Percentiles rank a stretch among this genome's conserved stretches.
phyloP scores from a whole-genome alignment of 2,329 filamentous ascomycete species.

The Arthrobotrys conoides region DNA sequence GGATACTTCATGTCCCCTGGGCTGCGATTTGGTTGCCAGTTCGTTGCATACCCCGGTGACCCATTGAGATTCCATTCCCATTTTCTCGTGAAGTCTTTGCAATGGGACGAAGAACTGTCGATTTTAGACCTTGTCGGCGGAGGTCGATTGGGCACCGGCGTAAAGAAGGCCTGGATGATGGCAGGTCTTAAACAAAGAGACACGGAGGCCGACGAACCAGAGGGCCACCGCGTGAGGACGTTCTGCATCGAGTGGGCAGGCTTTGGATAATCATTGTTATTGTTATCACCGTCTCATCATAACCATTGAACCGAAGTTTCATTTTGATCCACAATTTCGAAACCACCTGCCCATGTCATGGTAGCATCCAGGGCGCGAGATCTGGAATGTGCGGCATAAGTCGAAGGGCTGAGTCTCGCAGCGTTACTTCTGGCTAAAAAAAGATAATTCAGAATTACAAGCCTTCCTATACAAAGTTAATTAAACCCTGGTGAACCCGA shows the following conservation, averaged over 20 bases:
- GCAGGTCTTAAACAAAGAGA: conserved; percentile 74
- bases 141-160: conserved; percentile 88
- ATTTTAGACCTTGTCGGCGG: conserved; percentile 88
- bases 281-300: not conserved
- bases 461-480: conserved; percentile 66
- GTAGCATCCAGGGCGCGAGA: conserved; percentile 14
- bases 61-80: conserved; percentile 95
- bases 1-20: conserved; percentile 93
- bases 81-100: conserved; percentile 85
- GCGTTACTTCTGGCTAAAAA: conserved; percentile 23
- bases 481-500: conserved; percentile 59
- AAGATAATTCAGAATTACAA: conserved; percentile 65
- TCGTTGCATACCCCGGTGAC: conserved; percentile 95
- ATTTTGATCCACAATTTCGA: conserved; percentile 24
- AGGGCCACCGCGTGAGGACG: conserved; percentile 72
- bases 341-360: conserved; percentile 28
- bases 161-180: conserved; percentile 94
- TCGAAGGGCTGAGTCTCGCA: conserved; percentile 22
- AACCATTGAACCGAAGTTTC: conserved; percentile 9
- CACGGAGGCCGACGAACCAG: conserved; percentile 61
- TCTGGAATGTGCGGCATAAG: conserved; percentile 19
- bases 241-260: conserved; percentile 96
- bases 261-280: conserved; percentile 69
- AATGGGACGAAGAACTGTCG: conserved; percentile 89
- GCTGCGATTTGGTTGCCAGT: conserved; percentile 92